Evolutionary conservation across 2,329 filamentous ascomycete genomes (phyloP), one percentile per base, ranked within the genome.

Genomic region (Microdochium bolleyi): DNA sequence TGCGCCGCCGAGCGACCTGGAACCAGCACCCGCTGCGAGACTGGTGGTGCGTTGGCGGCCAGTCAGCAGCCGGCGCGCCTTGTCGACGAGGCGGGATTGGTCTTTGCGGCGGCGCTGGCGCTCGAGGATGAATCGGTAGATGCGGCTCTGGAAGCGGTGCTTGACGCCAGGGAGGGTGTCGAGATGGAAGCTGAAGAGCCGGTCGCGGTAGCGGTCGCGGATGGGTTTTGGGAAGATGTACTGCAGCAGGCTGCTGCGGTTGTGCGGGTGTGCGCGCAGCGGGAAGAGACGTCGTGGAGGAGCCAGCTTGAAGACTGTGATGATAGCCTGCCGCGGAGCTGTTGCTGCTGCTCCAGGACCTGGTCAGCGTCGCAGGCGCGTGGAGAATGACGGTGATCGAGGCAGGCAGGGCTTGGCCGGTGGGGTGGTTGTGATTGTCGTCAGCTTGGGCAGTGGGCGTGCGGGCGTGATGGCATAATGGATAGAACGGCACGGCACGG

Each of bases 51-150:
- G 57, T 55, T 65, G 60, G 37, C 69, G 62, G 51, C 74, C 71
- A 19, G 79, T 61, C 57, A 78, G 68, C 62, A 80, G 62, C 62
- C 75, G 67, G 60, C 73, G 69, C 60, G 71, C 69, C 57, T 72
- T 70, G 59, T 78, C 74, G 55, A 78, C 61, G 55, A 78, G 65
- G 49, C 73, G 69, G 57, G 68, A 73, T 64, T 73, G 72, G 58
- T 77, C 72, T 59, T 70, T 68, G 55, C 78, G 75, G 60, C 73
- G 78, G 49, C 71, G 74, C 68, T 89, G 85, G 50, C 81, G 80
- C 59, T 77, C 75, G 56, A 92, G 73, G 53, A 95, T 76, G 57
- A 85, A 88, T 48, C 78, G 79, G 65, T 94, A 95, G 58, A 96
- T 83, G 53, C 84, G 82, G 37, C 85, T 85, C 70, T 95, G 90